Evolutionary conservation across 352 stramenopile species (phyloP), one percentile per base, ranked within the genome.

Genomic region (Pythium aquatile): DNA sequence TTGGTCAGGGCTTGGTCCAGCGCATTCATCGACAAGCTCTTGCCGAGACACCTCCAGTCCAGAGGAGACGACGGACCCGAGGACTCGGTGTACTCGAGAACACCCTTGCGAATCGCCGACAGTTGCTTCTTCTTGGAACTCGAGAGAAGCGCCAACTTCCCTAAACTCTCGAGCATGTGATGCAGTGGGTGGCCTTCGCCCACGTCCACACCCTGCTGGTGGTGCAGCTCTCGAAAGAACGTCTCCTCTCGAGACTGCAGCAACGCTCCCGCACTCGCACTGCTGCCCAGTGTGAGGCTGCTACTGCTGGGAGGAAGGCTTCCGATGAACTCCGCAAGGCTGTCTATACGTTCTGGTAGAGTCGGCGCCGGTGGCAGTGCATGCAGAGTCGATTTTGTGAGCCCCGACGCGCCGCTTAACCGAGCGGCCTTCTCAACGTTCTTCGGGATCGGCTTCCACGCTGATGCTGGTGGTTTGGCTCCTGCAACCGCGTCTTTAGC

Each of bases 221-320:
- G 72, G 35, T 89, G 81, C 1, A 92, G 63, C 39, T 91, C 85
- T 16, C 76, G 76, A 47, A 94, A 92, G 61, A 93, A 90, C 8
- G 57, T 65, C 53, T 92, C 81, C 39, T 93, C 81, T 53, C 81
- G 72, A 39, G 87, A 52, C 3, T 42, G 40, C 40, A 47, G 29
- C 5, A 47, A 24, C 9, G 17, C 57, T 32, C n/a, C 20, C 2
- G 53, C 16, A 48, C 35, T 59, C 8, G 52, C 29, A 30, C 29
- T 44, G 26, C 48, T 39, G 13, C 30, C 28, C 28, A 55, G 48
- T 39, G 48, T 16, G n/a, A 29, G 44, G n/a, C 44, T 29, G 11
- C 6, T 51, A n/a, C 20, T 30, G 9, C n/a, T 51, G n/a, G 44
- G 3, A 14, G 44, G 44, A 3, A 44, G 39, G 35, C 52, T 64